A percentile compares a stretch with the other conserved stretches of the same genome.
phyloP scores from a whole-genome alignment of 768 basidiomycete species.

The Mycena polygramma region DNA sequence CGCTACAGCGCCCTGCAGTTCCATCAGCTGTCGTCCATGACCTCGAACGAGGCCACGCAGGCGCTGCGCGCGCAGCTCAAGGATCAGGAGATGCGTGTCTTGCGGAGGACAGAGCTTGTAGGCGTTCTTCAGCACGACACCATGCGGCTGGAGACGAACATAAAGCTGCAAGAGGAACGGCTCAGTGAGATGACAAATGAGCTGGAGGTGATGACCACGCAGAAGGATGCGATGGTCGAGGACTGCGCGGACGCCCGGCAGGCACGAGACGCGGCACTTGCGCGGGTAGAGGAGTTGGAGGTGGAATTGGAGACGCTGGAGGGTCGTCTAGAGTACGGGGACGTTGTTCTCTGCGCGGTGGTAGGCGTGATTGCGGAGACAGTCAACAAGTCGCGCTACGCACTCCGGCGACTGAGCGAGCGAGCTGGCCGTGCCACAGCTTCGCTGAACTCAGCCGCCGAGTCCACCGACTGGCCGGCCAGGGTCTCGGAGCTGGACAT shows the following conservation, averaged over 20 bases:
- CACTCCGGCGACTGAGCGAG: constrained; percentile 32
- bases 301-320: constrained; percentile 65
- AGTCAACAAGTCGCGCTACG: constrained; percentile 46
- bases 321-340: constrained; percentile 42
- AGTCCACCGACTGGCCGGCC: constrained; percentile 30
- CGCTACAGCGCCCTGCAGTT: constrained; percentile 74
- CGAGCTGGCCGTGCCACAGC: background rate
- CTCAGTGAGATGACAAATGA: constrained; percentile 78
- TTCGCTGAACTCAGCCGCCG: background rate
- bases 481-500: constrained; percentile 34
- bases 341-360: constrained; percentile 52
- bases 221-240: constrained; percentile 87
- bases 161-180: constrained; percentile 81
- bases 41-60: constrained; percentile 65
- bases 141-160: constrained; percentile 79
- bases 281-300: constrained; percentile 71
- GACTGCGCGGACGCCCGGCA: constrained; percentile 86
- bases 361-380: constrained; percentile 56
- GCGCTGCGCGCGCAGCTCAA: constrained; percentile 74
- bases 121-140: constrained; percentile 86
- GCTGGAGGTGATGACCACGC: constrained; percentile 71
- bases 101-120: constrained; percentile 79
- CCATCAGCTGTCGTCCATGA: constrained; percentile 76
- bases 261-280: constrained; percentile 74
- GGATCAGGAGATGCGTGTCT: constrained; percentile 75